Base-by-base conservation (phyloP, 176 grass and related monocot species). In the Chrysopogon serrulatus region DNA sequence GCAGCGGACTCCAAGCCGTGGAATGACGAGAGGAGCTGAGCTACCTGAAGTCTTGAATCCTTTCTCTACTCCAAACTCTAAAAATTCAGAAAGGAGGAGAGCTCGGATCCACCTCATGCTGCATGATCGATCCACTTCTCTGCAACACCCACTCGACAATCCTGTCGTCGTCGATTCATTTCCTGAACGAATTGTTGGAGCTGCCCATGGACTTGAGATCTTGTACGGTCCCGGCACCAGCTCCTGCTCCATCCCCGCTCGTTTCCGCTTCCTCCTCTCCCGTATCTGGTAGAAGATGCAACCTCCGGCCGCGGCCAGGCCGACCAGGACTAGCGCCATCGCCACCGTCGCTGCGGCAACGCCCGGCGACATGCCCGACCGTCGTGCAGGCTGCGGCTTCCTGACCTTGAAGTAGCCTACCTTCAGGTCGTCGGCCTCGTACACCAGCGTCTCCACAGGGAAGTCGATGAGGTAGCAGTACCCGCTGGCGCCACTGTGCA, bases 401-500 rank as follows among this genome's bases (percentile, higher is more conserved):
- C 86, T 79, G 77, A 91, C 30, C 85, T 94, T 94, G 68, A 94
- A 94, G 68, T 88, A 91, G 10, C 88, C 92, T 57, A 86, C 37
- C 83, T 94, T 90, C 32, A 49, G 45, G 59, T 88, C 82, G 79
- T 90, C 88, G 10, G 86, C 81, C 21, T 81, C 82, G 64, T 89
- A 89, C 82, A 86, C 73, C 39, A 94, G 15, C 51, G 92, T 94
- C 78, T 94, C 82, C 36, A 94, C 77, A 59, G 88, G 92, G 72
- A 90, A 94, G 47, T 79, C 88, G 19, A 91, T 40, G 63, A 88
- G 40, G 78, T 94, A 88, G 84, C 88, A 91, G 49, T 91, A 83
- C 0, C 87, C 84, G 53, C 78, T 86, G 2, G 33, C 87, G 80
- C 79, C 88, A 40, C 74, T 68, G 59, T 48, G 60, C 82, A 80